Conservation (phyloP, 176 grass and related monocot species). For the Aegilops tauschii region DNA sequence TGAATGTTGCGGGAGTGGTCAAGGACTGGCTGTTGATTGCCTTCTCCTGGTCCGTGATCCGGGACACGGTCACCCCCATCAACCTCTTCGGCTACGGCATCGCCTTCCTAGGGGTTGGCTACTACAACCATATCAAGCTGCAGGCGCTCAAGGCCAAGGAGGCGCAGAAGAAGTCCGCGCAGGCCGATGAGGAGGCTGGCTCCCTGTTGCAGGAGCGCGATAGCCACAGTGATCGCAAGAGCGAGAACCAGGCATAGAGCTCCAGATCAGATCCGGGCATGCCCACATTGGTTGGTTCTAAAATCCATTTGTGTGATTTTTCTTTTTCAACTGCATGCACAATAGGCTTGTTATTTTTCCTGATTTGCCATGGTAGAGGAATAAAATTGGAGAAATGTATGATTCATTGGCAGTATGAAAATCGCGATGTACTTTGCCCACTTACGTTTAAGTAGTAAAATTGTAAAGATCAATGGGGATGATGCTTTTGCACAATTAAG, state of each 20-base stretch:
- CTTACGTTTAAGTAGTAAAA: neutral
- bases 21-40: slow-evolving; percentile 97
- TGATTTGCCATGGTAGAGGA: neutral
- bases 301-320: neutral
- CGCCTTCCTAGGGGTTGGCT: slow-evolving; percentile 80
- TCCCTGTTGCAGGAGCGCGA: slow-evolving; percentile 67
- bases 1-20: slow-evolving; percentile 93
- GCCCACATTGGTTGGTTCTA: slow-evolving; percentile 39
- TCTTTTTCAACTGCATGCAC: neutral
- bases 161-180: slow-evolving; percentile 59
- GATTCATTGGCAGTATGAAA: neutral
- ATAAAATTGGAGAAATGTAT: neutral
- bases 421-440: neutral
- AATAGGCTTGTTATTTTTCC: slow-evolving; percentile 10
- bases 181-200: slow-evolving; percentile 66
- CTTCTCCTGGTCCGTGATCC: slow-evolving; percentile 97
- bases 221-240: slow-evolving; percentile 57
- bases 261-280: slow-evolving; percentile 21
- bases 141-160: slow-evolving; percentile 90
- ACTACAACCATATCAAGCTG: slow-evolving; percentile 92
- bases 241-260: slow-evolving; percentile 61
- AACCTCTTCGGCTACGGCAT: slow-evolving; percentile 92
- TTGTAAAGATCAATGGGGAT: neutral
- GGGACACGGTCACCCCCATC: slow-evolving; percentile 76
- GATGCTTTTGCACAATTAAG: slow-evolving; percentile 4